Base-by-base conservation (phyloP, 2,329 filamentous ascomycete species). In the Botrytis byssoidea region DNA sequence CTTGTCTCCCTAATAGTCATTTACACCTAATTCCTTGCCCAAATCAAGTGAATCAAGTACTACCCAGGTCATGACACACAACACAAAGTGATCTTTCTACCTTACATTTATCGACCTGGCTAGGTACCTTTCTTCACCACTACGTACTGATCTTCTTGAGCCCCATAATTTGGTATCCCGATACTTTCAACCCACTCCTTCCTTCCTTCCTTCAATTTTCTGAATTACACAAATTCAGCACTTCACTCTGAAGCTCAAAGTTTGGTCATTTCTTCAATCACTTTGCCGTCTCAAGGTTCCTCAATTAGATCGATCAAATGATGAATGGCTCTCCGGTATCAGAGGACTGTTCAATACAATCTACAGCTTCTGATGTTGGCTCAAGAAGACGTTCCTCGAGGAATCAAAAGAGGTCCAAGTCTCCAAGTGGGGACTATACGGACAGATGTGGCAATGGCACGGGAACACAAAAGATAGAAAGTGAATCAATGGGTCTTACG, bases 371-470 rank as follows among this genome's bases (percentile, higher is more conserved):
- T 14, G 61, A 40, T 55, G n/a, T 73, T 37, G 64, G 57, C 57
- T 25, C 46, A 57, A 59, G 46, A 44, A 74, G 51, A 32, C 48
- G 40, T n/a, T 72, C 69, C 48, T 65, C 55, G 18, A 59, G 46
- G 57, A 71, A 71, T 42, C 61, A 74, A 46, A 60, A 22, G 9
- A 10, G 60, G 35, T 51, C 51, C 51, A 46, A 25, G 37, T 42
- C 70, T 72, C 61, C 66, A 71, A 65, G 68, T 61, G 67, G 60
- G 51, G 69, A 51, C 44, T 57, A 20, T 25, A 63, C 29, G 35
- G 37, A 42, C 59, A 40, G 25, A 14, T 3, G n/a, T 59, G 40
- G 51, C 42, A 67, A 70, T 37, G 44, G 29, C 29, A 42, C 25
- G 37, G 70, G 40, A 14, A 8, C 60, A 42, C 48, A 32, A 32